Evolutionary conservation across 2,329 filamentous ascomycete species (phyloP).

Genomic region (Phialophora macrospora): DNA sequence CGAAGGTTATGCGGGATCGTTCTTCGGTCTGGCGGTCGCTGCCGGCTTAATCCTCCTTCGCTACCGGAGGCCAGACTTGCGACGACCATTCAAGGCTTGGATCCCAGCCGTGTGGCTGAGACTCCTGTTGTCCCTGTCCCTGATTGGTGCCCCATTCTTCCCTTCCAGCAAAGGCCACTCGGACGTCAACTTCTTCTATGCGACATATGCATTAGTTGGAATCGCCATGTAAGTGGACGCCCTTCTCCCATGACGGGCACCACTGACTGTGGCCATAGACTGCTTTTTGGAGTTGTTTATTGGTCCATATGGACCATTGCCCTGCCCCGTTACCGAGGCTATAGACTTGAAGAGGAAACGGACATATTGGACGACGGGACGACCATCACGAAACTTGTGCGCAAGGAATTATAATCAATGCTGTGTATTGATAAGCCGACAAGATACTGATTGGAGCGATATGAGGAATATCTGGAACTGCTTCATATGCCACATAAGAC

Average conservation of each 20-base stretch:
- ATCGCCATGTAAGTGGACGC: conserved; percentile 47
- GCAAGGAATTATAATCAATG: conserved; percentile 37
- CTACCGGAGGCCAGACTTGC: conserved; percentile 62
- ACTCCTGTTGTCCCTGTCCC: conserved; percentile 58
- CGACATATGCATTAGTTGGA: conserved; percentile 59
- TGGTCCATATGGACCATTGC: conserved; percentile 71
- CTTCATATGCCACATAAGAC: conserved; percentile 13
- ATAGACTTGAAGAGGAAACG: conserved; percentile 65
- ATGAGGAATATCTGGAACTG: conserved; percentile 10
- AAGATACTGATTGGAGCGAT: conserved; percentile 16
- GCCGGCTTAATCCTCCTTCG: conserved; percentile 66
- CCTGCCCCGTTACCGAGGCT: conserved; percentile 64
- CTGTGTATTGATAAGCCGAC: conserved; percentile 35
- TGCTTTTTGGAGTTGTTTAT: conserved; percentile 65
- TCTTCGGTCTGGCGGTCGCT: conserved; percentile 63
- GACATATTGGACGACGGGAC: conserved; percentile 70
- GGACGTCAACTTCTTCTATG: conserved; percentile 56
- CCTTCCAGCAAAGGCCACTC: conserved; percentile 58
- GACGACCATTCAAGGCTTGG: conserved; percentile 70
- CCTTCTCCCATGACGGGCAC: neutral
- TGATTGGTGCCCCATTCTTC: conserved; percentile 67
- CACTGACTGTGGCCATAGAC: conserved; percentile 48
- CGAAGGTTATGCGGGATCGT: conserved; percentile 69
- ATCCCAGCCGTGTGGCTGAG: conserved; percentile 62
- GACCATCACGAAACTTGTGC: conserved; percentile 63